Conservation (phyloP, 2,329 filamentous ascomycete genomes). For the Trematosphaeria pertusa region DNA sequence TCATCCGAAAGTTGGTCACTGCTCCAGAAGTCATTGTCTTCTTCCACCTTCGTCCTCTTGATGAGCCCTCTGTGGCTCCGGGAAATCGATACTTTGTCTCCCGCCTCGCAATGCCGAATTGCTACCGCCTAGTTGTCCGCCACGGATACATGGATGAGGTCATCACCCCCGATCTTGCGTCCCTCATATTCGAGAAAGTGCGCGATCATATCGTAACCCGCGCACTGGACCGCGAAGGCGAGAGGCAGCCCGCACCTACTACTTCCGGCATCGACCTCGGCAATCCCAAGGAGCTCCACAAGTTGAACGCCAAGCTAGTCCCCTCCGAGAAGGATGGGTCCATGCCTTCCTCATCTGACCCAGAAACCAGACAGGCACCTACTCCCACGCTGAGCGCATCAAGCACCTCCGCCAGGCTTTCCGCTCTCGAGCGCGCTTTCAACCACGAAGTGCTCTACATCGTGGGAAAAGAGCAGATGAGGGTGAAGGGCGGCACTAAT, state of each 20-base stretch:
- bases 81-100: conserved; percentile 59
- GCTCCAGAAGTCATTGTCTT: conserved; percentile 74
- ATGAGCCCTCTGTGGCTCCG: conserved; percentile 54
- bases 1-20: conserved; percentile 73
- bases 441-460: conserved; percentile 60
- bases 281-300: conserved; percentile 7
- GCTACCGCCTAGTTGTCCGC: conserved; percentile 72
- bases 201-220: conserved; percentile 47
- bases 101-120: conserved; percentile 61
- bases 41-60: conserved; percentile 73
- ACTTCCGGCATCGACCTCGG: conserved; percentile 11
- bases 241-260: conserved; percentile 18
- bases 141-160: conserved; percentile 78
- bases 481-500: conserved; percentile 51
- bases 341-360: conserved; percentile 8
- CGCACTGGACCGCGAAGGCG: conserved; percentile 35
- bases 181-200: conserved; percentile 64
- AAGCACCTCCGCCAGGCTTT: conserved; percentile 37
- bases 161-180: conserved; percentile 67
- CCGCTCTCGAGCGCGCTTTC: conserved; percentile 52
- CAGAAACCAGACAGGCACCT: conserved; percentile 9
- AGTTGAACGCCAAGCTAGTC: conserved; percentile 13
- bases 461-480: conserved; percentile 59
- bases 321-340: conserved; percentile 16
- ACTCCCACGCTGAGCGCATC: conserved; percentile 22